A percentile compares a stretch with the other conserved stretches of the same genome.
Conservation (phyloP, 179 eudicot species). For the Gypsophila paniculata region DNA sequence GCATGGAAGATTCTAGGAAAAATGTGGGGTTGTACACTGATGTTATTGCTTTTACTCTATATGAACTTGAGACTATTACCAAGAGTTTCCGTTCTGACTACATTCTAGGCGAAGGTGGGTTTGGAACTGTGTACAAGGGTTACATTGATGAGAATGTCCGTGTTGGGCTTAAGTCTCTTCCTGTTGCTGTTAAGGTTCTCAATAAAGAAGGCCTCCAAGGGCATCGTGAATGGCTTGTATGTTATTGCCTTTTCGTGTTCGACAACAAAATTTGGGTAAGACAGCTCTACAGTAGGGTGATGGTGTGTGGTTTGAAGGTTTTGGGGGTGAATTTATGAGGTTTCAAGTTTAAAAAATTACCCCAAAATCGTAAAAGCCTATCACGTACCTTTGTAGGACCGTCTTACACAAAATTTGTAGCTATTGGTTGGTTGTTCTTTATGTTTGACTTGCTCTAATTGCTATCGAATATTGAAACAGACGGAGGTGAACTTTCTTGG, state of each 20-base stretch:
- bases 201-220: slow-evolving; percentile 82
- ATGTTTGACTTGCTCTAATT: slow-evolving; percentile 3
- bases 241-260: slow-evolving; percentile 13
- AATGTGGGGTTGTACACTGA: slow-evolving; percentile 61
- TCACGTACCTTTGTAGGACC: neutral
- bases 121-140: slow-evolving; percentile 79
- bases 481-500: slow-evolving; percentile 81
- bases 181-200: slow-evolving; percentile 79
- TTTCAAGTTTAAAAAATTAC: neutral
- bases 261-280: neutral
- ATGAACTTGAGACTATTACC: slow-evolving; percentile 73
- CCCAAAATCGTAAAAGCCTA: neutral
- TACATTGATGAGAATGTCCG: slow-evolving; percentile 77
- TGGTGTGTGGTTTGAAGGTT: neutral
- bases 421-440: neutral
- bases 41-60: slow-evolving; percentile 66
- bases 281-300: neutral
- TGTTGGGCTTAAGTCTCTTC: slow-evolving; percentile 74
- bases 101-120: slow-evolving; percentile 75
- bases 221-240: slow-evolving; percentile 77
- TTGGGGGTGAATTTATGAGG: neutral
- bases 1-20: slow-evolving; percentile 47
- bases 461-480: slow-evolving; percentile 24
- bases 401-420: neutral
- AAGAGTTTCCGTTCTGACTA: slow-evolving; percentile 80